These are phyloP conservation scores for Arxiozyma slooffiae DNA, from an alignment of 1,139 yeast genomes.

Conservation along the genomic window DNA sequence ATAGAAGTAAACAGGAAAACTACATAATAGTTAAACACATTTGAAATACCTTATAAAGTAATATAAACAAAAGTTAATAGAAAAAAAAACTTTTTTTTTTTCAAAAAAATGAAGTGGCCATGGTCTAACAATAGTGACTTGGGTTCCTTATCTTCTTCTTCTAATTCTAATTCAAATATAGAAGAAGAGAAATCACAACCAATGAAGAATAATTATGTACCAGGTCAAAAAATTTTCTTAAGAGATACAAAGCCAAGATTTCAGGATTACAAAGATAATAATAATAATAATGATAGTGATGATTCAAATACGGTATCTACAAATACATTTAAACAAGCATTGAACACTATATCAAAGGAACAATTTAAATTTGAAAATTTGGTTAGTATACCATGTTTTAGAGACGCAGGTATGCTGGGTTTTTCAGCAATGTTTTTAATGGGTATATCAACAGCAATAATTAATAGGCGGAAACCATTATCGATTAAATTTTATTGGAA, in stretches of 20 bases:
- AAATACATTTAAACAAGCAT: slow-evolving; percentile 28
- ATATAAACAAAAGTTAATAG: no score
- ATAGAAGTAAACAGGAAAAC: no score
- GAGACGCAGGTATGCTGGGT: slow-evolving; percentile 83
- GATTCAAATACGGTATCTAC: not conserved
- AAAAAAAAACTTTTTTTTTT: no score
- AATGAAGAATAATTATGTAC: slow-evolving; percentile 18
- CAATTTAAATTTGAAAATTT: slow-evolving; percentile 53
- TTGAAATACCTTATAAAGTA: no score
- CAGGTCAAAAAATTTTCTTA: slow-evolving; percentile 30
- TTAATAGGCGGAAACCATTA: not conserved
- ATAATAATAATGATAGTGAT: not conserved
- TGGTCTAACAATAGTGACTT: not conserved
- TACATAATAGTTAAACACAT: not conserved
- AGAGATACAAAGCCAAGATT: slow-evolving; percentile 35
- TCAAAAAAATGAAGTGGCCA: slow-evolving; percentile 2
- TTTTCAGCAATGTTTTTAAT: slow-evolving; percentile 75
- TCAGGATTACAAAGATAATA: not conserved
- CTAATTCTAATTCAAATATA: not conserved
- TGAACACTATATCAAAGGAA: slow-evolving; percentile 15
- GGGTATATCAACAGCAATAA: slow-evolving; percentile 47
- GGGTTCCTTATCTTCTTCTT: not conserved
- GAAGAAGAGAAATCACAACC: not conserved
- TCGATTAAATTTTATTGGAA: not conserved
- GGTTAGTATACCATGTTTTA: slow-evolving; percentile 72